Percentiles rank a stretch among this genome's conserved stretches.
Evolutionary conservation across 1,284 basidiomycete species (phyloP).

Genomic region (Moesziomyces sp.): DNA sequence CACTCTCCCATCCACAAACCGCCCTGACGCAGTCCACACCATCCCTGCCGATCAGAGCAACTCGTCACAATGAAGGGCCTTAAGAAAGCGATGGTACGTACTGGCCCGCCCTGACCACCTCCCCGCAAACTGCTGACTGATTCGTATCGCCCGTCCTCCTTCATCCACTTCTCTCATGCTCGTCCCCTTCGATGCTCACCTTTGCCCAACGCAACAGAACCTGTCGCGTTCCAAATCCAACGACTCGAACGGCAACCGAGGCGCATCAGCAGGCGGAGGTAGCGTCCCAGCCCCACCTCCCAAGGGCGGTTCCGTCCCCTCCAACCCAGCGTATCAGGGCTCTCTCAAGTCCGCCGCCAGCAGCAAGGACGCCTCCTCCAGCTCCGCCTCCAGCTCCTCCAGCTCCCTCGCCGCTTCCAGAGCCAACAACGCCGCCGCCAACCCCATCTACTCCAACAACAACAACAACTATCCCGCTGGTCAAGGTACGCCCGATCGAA

Average conservation of each 20-base stretch:
- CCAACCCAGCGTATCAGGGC: constrained; percentile 51
- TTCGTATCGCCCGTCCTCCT: background rate
- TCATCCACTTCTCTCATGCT: background rate
- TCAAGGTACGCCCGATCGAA: constrained; percentile 48
- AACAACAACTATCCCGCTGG: constrained; percentile 25
- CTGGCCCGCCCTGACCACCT: background rate
- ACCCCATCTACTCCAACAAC: constrained; percentile 18
- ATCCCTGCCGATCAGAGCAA: background rate
- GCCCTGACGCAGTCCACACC: background rate
- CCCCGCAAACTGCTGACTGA: background rate
- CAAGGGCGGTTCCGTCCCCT: constrained; percentile 55
- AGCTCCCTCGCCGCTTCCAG: constrained; percentile 43
- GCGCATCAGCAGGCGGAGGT: constrained; percentile 44
- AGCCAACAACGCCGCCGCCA: constrained; percentile 15
- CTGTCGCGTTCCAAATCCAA: constrained; percentile 63
- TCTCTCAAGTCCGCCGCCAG: constrained; percentile 47
- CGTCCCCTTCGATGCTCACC: background rate
- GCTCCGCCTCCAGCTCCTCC: constrained; percentile 53
- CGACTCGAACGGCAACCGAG: constrained; percentile 57
- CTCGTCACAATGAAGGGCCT: constrained; percentile 64
- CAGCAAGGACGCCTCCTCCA: constrained; percentile 33
- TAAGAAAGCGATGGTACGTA: constrained; percentile 68
- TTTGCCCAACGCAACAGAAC: constrained; percentile 41
- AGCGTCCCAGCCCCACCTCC: constrained; percentile 55
- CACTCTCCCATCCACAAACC: background rate